Evolutionary conservation across 2,329 filamentous ascomycete genomes (phyloP), one percentile per base, ranked within the genome.

Genomic region (Akanthomyces muscarius): DNA sequence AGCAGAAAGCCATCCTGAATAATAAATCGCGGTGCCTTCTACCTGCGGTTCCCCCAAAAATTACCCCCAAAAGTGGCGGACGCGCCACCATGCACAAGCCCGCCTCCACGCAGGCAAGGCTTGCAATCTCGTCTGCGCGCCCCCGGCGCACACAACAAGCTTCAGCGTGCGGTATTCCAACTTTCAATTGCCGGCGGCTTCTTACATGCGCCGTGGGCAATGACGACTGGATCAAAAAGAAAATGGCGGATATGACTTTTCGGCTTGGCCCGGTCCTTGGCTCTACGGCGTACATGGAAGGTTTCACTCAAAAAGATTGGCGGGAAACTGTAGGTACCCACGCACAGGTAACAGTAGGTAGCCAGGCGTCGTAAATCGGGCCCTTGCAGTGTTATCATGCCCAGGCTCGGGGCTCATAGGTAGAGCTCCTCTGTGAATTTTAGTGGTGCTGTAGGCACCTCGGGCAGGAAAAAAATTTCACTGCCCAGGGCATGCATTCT

Each of bases 131-230:
- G n/a, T n/a, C 21, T 47, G 44, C n/a, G 44, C 10, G 44, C 7
- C 48, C 48, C 18, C 48, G 48, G 14, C 52, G 52, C 52, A 23
- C 21, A 28, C 41, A 14, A 11, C 52, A 18, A 28, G n/a, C 5
- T 28, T 42, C 42, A 41, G 8, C 21, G 23, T 33, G n/a, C 47
- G 7, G 5, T n/a, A 23, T 21, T 38, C 5, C 2, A 6, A 28
- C 11, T 53, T 61, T 61, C 58, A 61, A 53, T 61, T 61, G 48
- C 58, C 58, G 58, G 45, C 48, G 38, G 58, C 58, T 36, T 5
- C n/a, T 14, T 10, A 23, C n/a, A 47, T 47, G 18, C 11, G n/a
- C 44, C 18, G 5, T 6, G 44, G 6, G 3, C 2, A 47, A 30
- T 41, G 44, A 50, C 21, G 33, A 16, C 54, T 30, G 23, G 30